Conservation (phyloP, 1,139 yeast genomes). For the Candida labiduridarum region DNA sequence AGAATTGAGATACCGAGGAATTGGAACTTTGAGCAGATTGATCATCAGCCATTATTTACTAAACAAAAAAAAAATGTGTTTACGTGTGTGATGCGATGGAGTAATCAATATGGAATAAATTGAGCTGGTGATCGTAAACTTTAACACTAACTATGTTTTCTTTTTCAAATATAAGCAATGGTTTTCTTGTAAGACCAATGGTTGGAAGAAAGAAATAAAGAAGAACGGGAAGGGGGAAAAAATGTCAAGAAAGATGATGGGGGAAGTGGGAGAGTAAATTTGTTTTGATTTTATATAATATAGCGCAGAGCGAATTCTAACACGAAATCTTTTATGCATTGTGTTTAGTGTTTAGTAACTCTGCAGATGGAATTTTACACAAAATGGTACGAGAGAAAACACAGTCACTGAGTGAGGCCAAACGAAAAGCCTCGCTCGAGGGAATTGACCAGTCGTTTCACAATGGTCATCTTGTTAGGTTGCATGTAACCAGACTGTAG, state of each 20-base stretch:
- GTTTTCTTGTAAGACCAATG: background rate
- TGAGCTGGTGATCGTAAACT: no score
- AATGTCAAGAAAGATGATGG: background rate
- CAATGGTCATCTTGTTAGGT: background rate
- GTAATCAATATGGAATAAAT: no score
- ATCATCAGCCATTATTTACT: conserved; percentile 8
- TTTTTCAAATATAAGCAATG: background rate
- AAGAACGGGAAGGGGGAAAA: background rate
- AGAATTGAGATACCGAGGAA: conserved; percentile 37
- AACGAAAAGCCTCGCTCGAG: no score
- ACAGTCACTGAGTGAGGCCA: no score
- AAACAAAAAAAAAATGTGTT: background rate
- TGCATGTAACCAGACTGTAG: no score
- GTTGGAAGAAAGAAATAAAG: background rate
- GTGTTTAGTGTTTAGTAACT: background rate
- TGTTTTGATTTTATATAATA: conserved; percentile 2
- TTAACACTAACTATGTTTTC: no score
- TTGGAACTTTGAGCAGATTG: conserved; percentile 8
- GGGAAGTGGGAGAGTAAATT: background rate
- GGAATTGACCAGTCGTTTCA: background rate
- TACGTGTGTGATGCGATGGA: no score
- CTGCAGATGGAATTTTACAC: conserved; percentile 2
- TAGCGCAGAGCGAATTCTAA: background rate
- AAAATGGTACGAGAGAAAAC: background rate
- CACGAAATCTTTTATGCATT: background rate